Evolutionary conservation across 768 basidiomycete species (phyloP).

Genomic region (Pholiota microspora): DNA sequence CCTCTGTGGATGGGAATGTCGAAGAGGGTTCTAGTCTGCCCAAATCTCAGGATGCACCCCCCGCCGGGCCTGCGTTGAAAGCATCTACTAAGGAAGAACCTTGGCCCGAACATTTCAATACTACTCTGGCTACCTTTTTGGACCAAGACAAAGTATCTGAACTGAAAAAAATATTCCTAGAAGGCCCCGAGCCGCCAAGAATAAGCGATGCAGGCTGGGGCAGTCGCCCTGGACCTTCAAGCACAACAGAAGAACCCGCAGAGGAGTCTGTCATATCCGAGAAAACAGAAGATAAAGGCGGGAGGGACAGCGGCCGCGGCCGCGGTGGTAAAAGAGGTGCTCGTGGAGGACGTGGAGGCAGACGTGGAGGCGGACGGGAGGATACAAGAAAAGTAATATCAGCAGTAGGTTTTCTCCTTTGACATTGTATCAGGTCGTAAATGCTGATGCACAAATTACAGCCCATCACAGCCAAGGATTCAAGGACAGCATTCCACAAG

Average conservation of each 20-base stretch:
- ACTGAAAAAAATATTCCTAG: conserved; percentile 72
- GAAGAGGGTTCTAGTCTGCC: not conserved
- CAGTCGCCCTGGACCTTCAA: conserved; percentile 36
- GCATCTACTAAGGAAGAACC: conserved; percentile 32
- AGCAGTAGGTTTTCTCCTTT: conserved; percentile 54
- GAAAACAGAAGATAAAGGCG: conserved; percentile 26
- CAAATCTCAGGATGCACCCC: not conserved
- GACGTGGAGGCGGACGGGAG: conserved; percentile 43
- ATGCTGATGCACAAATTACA: conserved; percentile 28
- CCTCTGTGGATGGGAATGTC: not conserved
- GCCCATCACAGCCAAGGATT: conserved; percentile 82
- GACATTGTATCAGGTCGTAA: not conserved
- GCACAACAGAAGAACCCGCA: not conserved
- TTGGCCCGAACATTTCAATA: conserved; percentile 67
- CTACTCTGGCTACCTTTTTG: conserved; percentile 60
- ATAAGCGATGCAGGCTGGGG: conserved; percentile 78
- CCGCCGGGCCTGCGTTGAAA: conserved; percentile 1
- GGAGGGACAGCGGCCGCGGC: conserved; percentile 46
- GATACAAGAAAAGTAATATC: conserved; percentile 79
- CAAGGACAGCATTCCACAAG: conserved; percentile 81
- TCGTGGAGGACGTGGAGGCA: conserved; percentile 28
- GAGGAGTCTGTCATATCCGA: conserved; percentile 10
- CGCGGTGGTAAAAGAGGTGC: conserved; percentile 38
- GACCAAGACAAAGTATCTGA: conserved; percentile 55
- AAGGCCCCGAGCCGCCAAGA: conserved; percentile 78